Evolutionary conservation across 192 early-diverging fungal species (phyloP).

Genomic region (Radiomyces spectabilis): DNA sequence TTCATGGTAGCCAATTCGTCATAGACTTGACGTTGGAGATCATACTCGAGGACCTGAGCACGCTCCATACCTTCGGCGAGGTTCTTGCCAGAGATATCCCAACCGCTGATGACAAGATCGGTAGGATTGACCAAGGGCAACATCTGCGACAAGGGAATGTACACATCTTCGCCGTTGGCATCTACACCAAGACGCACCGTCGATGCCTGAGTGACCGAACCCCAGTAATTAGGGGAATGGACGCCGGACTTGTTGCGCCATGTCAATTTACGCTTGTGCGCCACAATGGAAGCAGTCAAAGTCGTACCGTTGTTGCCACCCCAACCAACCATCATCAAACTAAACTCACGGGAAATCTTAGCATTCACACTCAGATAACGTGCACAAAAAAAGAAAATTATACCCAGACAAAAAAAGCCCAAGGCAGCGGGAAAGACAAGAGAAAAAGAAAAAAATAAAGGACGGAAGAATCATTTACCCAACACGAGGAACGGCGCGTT

Average conservation of each 20-base stretch:
- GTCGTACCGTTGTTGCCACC: slow-evolving; percentile 99
- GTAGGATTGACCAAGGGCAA: slow-evolving; percentile 97
- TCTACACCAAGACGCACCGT: slow-evolving; percentile 92
- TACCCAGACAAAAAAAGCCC: background rate
- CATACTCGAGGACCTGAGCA: slow-evolving; percentile 92
- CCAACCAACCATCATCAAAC: slow-evolving; percentile 98
- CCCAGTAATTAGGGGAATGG: slow-evolving; percentile 94
- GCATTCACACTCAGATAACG: no score
- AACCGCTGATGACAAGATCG: slow-evolving; percentile 95
- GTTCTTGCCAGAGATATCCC: slow-evolving; percentile 90
- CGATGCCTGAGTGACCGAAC: slow-evolving; percentile 92
- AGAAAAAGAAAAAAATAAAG: slow-evolving; percentile 1
- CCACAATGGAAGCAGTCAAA: slow-evolving; percentile 91
- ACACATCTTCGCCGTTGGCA: slow-evolving; percentile 78
- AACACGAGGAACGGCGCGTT: slow-evolving; percentile 70
- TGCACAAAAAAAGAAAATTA: background rate
- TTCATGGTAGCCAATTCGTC: slow-evolving; percentile 73
- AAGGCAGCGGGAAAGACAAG: no score
- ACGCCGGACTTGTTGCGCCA: slow-evolving; percentile 94
- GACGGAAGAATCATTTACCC: no score
- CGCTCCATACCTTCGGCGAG: slow-evolving; percentile 91
- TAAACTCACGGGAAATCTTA: no score
- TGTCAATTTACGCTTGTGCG: slow-evolving; percentile 80
- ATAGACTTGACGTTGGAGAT: slow-evolving; percentile 89
- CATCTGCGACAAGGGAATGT: slow-evolving; percentile 87